These are phyloP conservation scores for Plasmodium gallinaceum DNA, from an alignment of 169 alveolate genomes.

Conservation along the genomic window DNA sequence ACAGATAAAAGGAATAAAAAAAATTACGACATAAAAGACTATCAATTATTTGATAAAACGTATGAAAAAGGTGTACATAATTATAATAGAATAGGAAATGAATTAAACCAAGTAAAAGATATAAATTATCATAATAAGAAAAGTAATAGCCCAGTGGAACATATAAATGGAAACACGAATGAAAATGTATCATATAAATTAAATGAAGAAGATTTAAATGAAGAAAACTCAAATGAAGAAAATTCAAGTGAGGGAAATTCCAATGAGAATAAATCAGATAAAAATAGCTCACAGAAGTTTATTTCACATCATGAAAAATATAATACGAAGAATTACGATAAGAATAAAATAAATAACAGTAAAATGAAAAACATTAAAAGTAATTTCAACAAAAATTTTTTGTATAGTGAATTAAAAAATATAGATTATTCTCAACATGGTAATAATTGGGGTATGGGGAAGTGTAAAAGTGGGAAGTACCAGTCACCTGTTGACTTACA, in stretches of 20 bases:
- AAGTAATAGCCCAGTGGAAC: no score
- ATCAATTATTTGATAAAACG: background rate
- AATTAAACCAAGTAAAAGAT: background rate
- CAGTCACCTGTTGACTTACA: constrained; percentile 90
- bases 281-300: background rate
- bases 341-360: background rate
- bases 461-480: constrained; percentile 82
- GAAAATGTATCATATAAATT: no score
- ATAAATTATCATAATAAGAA: no score
- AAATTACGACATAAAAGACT: background rate
- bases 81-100: background rate
- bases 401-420: constrained; percentile 20
- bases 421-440: constrained; percentile 87
- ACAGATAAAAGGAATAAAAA: background rate
- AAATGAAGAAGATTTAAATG: background rate
- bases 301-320: background rate
- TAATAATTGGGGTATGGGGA: constrained; percentile 86
- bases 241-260: background rate
- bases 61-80: background rate
- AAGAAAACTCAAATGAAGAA: background rate
- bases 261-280: background rate
- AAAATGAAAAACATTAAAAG: constrained; percentile 1
- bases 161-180: no score
- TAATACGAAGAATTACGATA: background rate
- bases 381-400: background rate